Conservation (phyloP, 306 rosid genomes). For the Trichosanthes cucumerina region DNA sequence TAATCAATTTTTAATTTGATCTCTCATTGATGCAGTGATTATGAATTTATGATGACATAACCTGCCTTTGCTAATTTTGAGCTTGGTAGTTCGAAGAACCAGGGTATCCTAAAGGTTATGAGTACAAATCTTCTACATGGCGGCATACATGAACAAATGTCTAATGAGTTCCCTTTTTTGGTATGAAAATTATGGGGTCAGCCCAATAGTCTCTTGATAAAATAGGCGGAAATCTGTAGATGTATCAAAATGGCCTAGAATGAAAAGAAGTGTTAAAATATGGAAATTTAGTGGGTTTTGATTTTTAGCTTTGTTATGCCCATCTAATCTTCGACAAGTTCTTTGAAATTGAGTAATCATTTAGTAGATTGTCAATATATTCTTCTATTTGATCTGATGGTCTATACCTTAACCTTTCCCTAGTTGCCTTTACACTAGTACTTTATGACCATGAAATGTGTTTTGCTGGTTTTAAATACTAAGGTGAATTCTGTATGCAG, state of each 20-base stretch:
- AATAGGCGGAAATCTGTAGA: not conserved
- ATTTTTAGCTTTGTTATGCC: not conserved
- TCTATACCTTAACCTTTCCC: not conserved
- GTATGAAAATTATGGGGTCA: not conserved
- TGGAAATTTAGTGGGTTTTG: not conserved
- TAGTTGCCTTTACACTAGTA: not conserved
- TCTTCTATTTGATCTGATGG: not conserved
- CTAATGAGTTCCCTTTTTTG: not conserved
- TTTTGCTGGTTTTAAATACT: not conserved
- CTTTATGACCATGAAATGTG: not conserved
- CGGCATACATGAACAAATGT: not conserved
- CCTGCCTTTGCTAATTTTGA: not conserved
- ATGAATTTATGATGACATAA: constrained; percentile 2
- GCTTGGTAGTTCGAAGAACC: not conserved
- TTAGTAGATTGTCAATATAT: not conserved
- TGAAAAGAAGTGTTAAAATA: not conserved
- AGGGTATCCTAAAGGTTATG: not conserved
- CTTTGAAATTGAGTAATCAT: not conserved
- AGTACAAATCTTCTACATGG: not conserved
- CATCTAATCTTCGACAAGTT: not conserved
- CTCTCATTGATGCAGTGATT: constrained; percentile 1
- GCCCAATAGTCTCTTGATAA: not conserved
- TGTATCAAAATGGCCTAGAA: not conserved
- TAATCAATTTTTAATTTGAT: not conserved
- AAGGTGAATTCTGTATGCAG: not conserved